Evolutionary conservation across 2,329 filamentous ascomycete genomes (phyloP).

Genomic region (Rasamsonia emersonii): DNA sequence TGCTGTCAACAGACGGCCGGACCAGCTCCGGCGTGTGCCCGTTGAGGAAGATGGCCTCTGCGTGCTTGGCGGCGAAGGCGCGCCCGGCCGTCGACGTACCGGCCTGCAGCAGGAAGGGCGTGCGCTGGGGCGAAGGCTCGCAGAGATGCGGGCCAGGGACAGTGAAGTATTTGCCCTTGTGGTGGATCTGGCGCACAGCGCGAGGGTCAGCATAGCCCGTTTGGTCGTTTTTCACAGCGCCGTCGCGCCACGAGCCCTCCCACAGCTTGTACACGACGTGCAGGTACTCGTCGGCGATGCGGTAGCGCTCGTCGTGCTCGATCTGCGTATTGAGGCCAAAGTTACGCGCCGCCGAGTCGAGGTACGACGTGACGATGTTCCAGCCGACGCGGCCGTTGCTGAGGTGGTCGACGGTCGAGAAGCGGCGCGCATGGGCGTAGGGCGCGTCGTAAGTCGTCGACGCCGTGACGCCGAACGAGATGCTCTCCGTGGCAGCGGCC

Average conservation of each 20-base stretch:
- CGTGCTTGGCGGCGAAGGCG: conserved; percentile 36
- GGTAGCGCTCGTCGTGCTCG: conserved; percentile 43
- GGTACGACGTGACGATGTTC: conserved; percentile 45
- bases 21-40: conserved; percentile 38
- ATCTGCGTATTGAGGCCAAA: conserved; percentile 39
- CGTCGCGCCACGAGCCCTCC: conserved; percentile 45
- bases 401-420: conserved; percentile 47
- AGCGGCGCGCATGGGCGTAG: conserved; percentile 46
- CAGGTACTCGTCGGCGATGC: conserved; percentile 41
- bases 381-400: conserved; percentile 44
- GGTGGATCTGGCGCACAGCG: conserved; percentile 29
- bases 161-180: conserved; percentile 17
- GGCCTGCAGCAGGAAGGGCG: conserved; percentile 41
- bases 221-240: conserved; percentile 22
- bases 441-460: conserved; percentile 49
- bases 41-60: conserved; percentile 40
- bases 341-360: conserved; percentile 41
- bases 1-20: conserved; percentile 32
- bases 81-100: conserved; percentile 40
- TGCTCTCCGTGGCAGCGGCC: conserved; percentile 38
- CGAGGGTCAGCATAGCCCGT: conserved; percentile 25
- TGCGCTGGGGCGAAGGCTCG: conserved; percentile 39
- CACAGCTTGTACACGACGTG: conserved; percentile 42
- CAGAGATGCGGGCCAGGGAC: conserved; percentile 36
- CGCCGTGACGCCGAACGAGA: conserved; percentile 46